Evolutionary conservation across 108 stramenopile species (phyloP), one percentile per base, ranked within the genome.

Genomic region (Skeletonema costatum): DNA sequence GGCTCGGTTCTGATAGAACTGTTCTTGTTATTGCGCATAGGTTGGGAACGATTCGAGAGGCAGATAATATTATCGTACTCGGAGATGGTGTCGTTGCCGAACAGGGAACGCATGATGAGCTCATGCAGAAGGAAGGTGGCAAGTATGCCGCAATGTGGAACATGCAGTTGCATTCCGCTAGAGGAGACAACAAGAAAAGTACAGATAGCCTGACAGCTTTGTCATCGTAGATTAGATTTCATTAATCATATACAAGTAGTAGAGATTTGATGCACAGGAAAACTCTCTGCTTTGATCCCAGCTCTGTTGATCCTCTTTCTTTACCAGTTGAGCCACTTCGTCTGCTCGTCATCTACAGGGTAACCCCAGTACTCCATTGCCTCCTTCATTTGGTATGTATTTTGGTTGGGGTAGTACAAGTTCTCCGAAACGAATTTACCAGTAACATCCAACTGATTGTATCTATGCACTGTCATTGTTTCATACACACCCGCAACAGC

Each of bases 21-120:
- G 90, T 91, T 17, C 51, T 99, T 42, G 95, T 98, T n/a, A 98
- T 99, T 82, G 99, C 99, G 0, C 99, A 99, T 82, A 84, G 99
- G 61, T 77, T 99, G 11, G 95, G 97, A 33, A 99, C 99, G 12
- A 94, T 98, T 69, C 89, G 93, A 60, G 88, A 95, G 60, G 97
- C 98, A 2, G 97, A 99, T 76, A 97, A 98, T 66, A 99, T 99
- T 75, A 75, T 98, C 65, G 99, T 99, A 8, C 77, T 99, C 46
- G 92, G 96, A 38, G 89, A 91, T 68, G 99, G 99, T 2, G 51
- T 69, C 16, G 93, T 99, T 1, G 87, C 88, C n/a, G 98, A 99
- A 75, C 68, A 95, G 67, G 99, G 99, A 6, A 97, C 97, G 11
- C 99, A 99, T 78, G 98, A 98, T 11, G 90, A 98, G 68, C 82